These are phyloP conservation scores for Pseudofabraea citricarpa DNA, from an alignment of 2,329 filamentous ascomycete genomes.

Conservation along the genomic window DNA sequence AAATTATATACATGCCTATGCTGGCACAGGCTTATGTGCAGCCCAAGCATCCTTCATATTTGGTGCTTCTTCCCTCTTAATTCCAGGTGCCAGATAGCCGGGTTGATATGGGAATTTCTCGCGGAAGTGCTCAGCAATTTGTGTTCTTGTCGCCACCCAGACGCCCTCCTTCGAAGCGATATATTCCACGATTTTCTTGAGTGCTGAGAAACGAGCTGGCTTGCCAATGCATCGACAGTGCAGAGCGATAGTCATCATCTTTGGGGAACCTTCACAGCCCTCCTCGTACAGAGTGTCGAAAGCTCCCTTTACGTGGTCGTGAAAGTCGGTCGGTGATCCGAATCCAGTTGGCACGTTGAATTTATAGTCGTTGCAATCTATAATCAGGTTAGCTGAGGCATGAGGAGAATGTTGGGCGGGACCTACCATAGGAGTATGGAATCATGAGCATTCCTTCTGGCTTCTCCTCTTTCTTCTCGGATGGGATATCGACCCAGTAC, in stretches of 20 bases:
- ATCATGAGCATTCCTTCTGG: constrained; percentile 47
- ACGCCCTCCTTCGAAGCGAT: constrained; percentile 46
- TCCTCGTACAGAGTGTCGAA: constrained; percentile 50
- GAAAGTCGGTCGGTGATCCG: constrained; percentile 18
- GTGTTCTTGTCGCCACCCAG: constrained; percentile 48
- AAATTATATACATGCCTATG: background rate
- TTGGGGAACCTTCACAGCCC: constrained; percentile 33
- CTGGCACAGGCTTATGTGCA: constrained; percentile 16
- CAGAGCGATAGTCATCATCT: constrained; percentile 54
- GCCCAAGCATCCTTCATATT: constrained; percentile 18
- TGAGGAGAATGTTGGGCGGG: background rate
- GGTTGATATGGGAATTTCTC: constrained; percentile 20
- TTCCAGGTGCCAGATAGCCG: constrained; percentile 15
- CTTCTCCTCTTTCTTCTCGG: constrained; percentile 35
- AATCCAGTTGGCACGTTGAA: constrained; percentile 23
- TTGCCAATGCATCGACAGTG: constrained; percentile 49
- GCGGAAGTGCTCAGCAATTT: constrained; percentile 46
- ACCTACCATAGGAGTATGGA: constrained; percentile 40
- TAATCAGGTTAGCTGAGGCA: constrained; percentile 2
- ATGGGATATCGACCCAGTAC: constrained; percentile 49
- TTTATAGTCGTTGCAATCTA: constrained; percentile 43
- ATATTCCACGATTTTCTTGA: constrained; percentile 49
- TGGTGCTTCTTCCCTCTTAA: constrained; percentile 17
- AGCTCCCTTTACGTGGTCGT: constrained; percentile 41
- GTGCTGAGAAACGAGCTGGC: constrained; percentile 44